phyloP scores from a whole-genome alignment of 305 asterid species.

The Plantago coronopus region DNA sequence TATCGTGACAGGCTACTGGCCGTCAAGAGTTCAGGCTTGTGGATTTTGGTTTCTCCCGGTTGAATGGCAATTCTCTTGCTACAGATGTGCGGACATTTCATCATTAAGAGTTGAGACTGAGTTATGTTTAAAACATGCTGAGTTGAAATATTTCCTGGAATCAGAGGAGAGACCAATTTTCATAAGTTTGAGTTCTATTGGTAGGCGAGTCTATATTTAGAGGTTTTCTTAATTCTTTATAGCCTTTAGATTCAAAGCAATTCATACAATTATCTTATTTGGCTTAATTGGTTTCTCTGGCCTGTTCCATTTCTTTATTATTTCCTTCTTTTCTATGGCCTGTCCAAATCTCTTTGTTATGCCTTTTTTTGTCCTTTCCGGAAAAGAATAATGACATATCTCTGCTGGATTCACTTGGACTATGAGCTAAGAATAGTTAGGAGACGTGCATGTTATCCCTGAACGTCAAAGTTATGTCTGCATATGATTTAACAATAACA shows the following conservation, averaged over 20 bases:
- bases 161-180: constrained; percentile 58
- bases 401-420: not conserved
- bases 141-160: constrained; percentile 48
- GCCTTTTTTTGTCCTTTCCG: not conserved
- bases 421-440: not conserved
- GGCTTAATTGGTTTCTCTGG: not conserved
- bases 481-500: constrained; percentile 10
- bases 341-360: not conserved
- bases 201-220: constrained; percentile 56
- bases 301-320: not conserved
- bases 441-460: constrained; percentile 4
- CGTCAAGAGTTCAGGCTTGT: constrained; percentile 74
- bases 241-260: not conserved
- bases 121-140: constrained; percentile 57
- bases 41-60: constrained; percentile 89
- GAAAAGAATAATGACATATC: constrained; percentile 13
- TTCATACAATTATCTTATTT: constrained; percentile 1
- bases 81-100: constrained; percentile 60
- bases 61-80: constrained; percentile 90
- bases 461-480: constrained; percentile 7
- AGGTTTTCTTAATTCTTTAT: constrained; percentile 8
- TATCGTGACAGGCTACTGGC: constrained; percentile 78
- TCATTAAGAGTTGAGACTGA: constrained; percentile 36
- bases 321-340: not conserved
- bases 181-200: constrained; percentile 80